phyloP scores from a whole-genome alignment of 192 early-diverging fungal species.

The Podila verticillata region DNA sequence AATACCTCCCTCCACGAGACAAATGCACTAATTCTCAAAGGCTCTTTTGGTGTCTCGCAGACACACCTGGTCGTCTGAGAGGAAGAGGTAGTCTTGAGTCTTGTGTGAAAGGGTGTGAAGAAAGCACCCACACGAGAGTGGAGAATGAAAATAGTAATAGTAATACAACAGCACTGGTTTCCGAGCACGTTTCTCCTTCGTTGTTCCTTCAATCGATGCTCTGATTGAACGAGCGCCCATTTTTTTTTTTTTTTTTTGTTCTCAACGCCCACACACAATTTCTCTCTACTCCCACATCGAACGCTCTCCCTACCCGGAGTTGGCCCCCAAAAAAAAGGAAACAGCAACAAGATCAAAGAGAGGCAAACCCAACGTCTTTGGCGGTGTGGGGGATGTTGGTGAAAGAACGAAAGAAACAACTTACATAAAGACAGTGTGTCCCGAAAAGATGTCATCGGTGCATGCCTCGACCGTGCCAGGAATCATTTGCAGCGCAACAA shows the following conservation, averaged over 20 bases:
- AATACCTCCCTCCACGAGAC: too few relatives aligned
- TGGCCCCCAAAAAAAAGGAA: neutral
- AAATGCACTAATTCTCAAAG: too few relatives aligned
- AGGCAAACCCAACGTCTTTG: neutral
- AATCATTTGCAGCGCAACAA: constrained; percentile 42
- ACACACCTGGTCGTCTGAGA: too few relatives aligned
- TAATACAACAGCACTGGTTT: neutral
- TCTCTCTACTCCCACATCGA: neutral
- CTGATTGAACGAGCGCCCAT: neutral
- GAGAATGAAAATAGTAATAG: constrained; percentile 4
- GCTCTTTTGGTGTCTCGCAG: too few relatives aligned
- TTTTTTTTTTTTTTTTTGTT: neutral
- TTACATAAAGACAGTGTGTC: constrained; percentile 58
- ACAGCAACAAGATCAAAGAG: neutral
- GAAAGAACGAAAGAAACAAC: constrained; percentile 4
- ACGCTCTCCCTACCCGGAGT: neutral
- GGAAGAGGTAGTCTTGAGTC: neutral
- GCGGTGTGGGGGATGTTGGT: neutral
- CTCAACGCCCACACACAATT: neutral
- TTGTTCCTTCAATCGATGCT: neutral
- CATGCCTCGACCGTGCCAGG: constrained; percentile 52
- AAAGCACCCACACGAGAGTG: neutral
- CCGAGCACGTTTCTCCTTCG: neutral
- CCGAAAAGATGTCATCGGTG: constrained; percentile 58
- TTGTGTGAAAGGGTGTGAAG: neutral